Percentiles rank a stretch among this genome's conserved stretches.
Evolutionary conservation across 306 rosid species (phyloP).

Genomic region (Sesbania bispinosa): DNA sequence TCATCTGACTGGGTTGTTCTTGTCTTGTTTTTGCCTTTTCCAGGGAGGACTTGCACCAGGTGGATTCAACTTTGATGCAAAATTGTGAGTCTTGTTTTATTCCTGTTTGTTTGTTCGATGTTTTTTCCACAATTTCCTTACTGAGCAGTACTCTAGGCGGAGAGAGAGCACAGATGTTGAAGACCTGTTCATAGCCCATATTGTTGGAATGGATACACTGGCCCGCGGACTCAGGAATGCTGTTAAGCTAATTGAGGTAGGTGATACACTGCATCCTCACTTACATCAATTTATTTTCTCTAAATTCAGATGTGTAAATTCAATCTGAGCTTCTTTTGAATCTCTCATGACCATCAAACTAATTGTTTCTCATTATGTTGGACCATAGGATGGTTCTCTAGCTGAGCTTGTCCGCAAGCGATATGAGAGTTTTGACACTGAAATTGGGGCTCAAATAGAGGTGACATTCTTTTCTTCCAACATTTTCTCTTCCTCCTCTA

Average conservation of each 20-base stretch:
- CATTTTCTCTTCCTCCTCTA: background rate
- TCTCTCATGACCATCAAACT: conserved; percentile 1
- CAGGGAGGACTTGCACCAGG: conserved; percentile 96
- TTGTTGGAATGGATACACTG: conserved; percentile 84
- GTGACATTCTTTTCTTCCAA: conserved; percentile 34
- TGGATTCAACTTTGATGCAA: conserved; percentile 98
- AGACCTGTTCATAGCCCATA: conserved; percentile 90
- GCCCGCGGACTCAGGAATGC: conserved; percentile 89
- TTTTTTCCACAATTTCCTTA: background rate
- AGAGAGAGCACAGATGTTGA: conserved; percentile 98
- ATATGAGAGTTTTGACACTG: conserved; percentile 76
- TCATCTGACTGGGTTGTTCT: background rate
- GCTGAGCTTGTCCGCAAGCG: conserved; percentile 78
- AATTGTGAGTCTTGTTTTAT: conserved; percentile 55
- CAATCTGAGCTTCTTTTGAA: background rate
- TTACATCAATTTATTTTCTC: background rate
- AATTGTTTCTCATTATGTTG: conserved; percentile 22
- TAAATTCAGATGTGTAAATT: background rate
- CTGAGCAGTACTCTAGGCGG: conserved; percentile 45
- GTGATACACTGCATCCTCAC: conserved; percentile 31
- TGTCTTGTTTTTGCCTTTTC: background rate
- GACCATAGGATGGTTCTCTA: conserved; percentile 74
- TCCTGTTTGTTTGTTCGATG: background rate
- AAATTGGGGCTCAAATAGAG: conserved; percentile 77
- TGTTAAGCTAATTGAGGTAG: conserved; percentile 85